phyloP scores from a whole-genome alignment of 2,329 filamentous ascomycete genomes.

The Lojkania enalia region DNA sequence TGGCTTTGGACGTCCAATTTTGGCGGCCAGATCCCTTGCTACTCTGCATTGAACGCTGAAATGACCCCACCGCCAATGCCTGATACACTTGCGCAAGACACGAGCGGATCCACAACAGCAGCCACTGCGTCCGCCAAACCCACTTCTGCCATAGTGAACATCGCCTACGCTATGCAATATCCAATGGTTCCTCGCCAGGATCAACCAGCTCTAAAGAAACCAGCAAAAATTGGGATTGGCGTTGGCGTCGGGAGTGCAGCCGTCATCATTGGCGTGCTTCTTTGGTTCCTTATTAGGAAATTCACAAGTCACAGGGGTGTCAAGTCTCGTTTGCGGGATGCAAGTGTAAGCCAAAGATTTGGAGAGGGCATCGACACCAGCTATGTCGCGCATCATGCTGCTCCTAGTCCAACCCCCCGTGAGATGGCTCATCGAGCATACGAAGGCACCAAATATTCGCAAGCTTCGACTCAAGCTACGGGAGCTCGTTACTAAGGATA shows the following conservation, averaged over 20 bases:
- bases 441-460: conserved; percentile 17
- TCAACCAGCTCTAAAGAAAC: not conserved
- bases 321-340: conserved; percentile 6
- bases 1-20: conserved; percentile 6
- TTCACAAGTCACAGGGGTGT: conserved; percentile 4
- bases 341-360: conserved; percentile 13
- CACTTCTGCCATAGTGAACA: conserved; percentile 10
- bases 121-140: conserved; percentile 2
- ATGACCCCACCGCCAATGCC: conserved; percentile 6
- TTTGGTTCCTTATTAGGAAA: conserved; percentile 15
- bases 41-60: conserved; percentile 1
- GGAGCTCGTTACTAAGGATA: conserved; percentile 8
- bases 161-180: conserved; percentile 13
- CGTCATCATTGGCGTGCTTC: conserved; percentile 9
- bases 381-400: conserved; percentile 16
- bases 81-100: conserved; percentile 3
- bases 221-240: conserved; percentile 7
- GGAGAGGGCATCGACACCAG: conserved; percentile 16
- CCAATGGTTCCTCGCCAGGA: not conserved
- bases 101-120: not conserved
- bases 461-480: conserved; percentile 10
- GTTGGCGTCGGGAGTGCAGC: conserved; percentile 9
- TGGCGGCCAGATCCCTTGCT: conserved; percentile 9
- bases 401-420: not conserved
- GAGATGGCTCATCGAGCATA: conserved; percentile 9